These are phyloP conservation scores for Rhododendron williamsianum DNA, from an alignment of 148 eudicot species.

Conservation along the genomic window DNA sequence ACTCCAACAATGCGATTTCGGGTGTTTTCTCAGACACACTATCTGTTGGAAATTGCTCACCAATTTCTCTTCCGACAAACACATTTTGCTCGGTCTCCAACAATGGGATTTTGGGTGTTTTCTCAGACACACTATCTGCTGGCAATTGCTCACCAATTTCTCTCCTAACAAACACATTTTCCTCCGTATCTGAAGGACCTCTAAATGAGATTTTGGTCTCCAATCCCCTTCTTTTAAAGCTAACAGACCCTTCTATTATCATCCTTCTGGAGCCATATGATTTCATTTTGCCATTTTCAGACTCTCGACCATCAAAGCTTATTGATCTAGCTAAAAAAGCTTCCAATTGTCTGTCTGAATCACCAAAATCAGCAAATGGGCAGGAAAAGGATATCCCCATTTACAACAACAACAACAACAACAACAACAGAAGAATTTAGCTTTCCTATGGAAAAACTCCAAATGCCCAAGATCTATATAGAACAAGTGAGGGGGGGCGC, in stretches of 20 bases:
- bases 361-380: constrained; percentile 20
- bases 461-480: neutral
- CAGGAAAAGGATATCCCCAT: constrained; percentile 37
- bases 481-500: neutral
- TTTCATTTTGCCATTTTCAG: constrained; percentile 17
- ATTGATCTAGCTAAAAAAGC: constrained; percentile 21
- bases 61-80: constrained; percentile 1
- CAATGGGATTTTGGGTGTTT: neutral
- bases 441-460: neutral
- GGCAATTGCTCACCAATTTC: constrained; percentile 4
- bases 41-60: neutral
- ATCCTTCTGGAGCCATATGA: constrained; percentile 22
- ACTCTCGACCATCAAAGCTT: constrained; percentile 23
- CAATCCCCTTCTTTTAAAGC: constrained; percentile 31
- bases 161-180: neutral
- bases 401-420: neutral
- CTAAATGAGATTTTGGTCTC: constrained; percentile 23
- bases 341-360: constrained; percentile 22
- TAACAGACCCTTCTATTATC: constrained; percentile 31
- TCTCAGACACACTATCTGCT: neutral
- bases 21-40: neutral
- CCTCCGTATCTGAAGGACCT: constrained; percentile 9
- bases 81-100: constrained; percentile 9
- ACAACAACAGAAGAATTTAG: neutral
- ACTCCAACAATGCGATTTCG: neutral